Evolutionary conservation across 129 eudicot genomes (phyloP), one percentile per base, ranked within the genome.

Genomic region (Arctium lappa): DNA sequence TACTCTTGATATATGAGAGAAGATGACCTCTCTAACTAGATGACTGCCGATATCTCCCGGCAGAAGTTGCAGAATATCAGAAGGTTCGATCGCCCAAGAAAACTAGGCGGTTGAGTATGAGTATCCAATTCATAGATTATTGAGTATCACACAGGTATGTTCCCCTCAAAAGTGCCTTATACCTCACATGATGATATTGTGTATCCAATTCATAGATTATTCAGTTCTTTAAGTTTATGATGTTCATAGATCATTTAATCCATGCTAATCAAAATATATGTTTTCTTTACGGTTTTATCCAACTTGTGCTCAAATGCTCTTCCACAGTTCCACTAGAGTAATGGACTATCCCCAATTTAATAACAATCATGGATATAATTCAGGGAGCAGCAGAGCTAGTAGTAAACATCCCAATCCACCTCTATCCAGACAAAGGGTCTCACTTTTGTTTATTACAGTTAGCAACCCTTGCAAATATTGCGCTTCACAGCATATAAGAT

Each of bases 31-130:
- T 76, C 3, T 50, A 30, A 75, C 48, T 5, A 32, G 42, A 48
- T 30, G 44, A 32, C 22, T 50, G 56, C 56, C 13, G 0, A 46
- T 46, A 46, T 46, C 56, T 46, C 56, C 11, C 56, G 1, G 0
- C 3, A 46, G 13, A 46, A 46, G 56, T 46, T 11, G 11, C 56
- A 46, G 56, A 46, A 3, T 76, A 65, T 10, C 69, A 68, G 3
- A 76, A 30, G 79, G 18, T 29, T 50, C 69, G 16, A 76, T 48
- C 40, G 8, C 79, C 79, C 32, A 50, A 37, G 44, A 76, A 76
- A 32, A 76, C 30, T 76, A 50, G 42, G 29, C 30, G 79, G 44
- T 6, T 31, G n/a, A n/a, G n/a, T n/a, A n/a, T n/a, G n/a, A n/a
- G n/a, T n/a, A n/a, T n/a, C n/a, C n/a, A n/a, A n/a, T n/a, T n/a